These are phyloP conservation scores for Podospora bellae-mahoneyi DNA, from an alignment of 495 filamentous ascomycete genomes.

Conservation along the genomic window DNA sequence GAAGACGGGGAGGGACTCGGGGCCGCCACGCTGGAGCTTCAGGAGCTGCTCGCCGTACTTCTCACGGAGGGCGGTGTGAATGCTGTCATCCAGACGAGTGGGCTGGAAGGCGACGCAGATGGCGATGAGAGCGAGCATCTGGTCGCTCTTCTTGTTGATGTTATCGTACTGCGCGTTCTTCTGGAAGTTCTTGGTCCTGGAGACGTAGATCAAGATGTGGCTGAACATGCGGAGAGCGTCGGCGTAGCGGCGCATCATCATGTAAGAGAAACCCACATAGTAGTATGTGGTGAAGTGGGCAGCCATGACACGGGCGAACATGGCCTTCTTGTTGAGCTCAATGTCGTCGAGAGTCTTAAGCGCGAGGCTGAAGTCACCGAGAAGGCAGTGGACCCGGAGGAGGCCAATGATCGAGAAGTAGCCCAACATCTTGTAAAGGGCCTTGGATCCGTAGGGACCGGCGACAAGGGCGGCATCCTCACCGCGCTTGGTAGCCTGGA, in stretches of 20 bases:
- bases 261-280: conserved; percentile 99
- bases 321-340: conserved; percentile 99
- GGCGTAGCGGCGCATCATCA: conserved; percentile 99
- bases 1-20: conserved; percentile 89
- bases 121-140: conserved; percentile 98
- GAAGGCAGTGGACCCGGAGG: conserved; percentile 89
- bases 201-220: conserved; percentile 99
- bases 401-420: conserved; percentile 99
- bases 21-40: conserved; percentile 90
- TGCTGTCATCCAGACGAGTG: conserved; percentile 95
- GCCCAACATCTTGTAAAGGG: conserved; percentile 94
- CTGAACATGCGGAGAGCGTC: conserved; percentile 99
- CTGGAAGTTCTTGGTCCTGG: conserved; percentile 99
- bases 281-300: conserved; percentile 99
- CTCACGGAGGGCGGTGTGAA: conserved; percentile 94
- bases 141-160: conserved; percentile 98
- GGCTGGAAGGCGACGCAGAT: conserved; percentile 98
- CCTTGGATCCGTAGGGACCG: conserved; percentile 90
- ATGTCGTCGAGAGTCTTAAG: conserved; percentile 99
- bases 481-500: conserved; percentile 87
- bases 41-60: conserved; percentile 98
- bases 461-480: conserved; percentile 83
- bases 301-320: conserved; percentile 99
- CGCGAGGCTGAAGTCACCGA: conserved; percentile 96
- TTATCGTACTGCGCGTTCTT: conserved; percentile 97